Conservation (phyloP, 2,329 filamentous ascomycete species). For the Cladosporium phlei region DNA sequence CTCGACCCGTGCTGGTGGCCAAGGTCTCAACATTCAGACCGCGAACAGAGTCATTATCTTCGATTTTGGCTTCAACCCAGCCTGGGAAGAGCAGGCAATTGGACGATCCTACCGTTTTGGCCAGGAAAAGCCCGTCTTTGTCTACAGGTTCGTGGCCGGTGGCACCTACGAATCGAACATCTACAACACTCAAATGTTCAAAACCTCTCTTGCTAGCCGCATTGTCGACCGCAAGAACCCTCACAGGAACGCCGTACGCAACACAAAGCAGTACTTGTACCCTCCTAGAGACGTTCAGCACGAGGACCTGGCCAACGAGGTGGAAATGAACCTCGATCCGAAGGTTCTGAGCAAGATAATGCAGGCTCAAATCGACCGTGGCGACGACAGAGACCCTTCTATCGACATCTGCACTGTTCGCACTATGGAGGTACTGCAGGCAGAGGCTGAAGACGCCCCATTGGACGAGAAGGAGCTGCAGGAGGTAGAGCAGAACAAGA, state of each 20-base stretch:
- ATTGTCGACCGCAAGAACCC: conserved; percentile 82
- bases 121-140: conserved; percentile 72
- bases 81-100: conserved; percentile 78
- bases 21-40: conserved; percentile 76
- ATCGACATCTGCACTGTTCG: conserved; percentile 27
- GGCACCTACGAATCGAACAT: conserved; percentile 75
- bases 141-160: conserved; percentile 74
- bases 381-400: conserved; percentile 57
- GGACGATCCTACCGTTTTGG: conserved; percentile 82
- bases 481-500: conserved; percentile 26
- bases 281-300: conserved; percentile 50
- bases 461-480: conserved; percentile 29
- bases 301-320: conserved; percentile 44
- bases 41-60: conserved; percentile 85
- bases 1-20: conserved; percentile 74
- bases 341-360: conserved; percentile 59
- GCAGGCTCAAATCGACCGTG: conserved; percentile 49
- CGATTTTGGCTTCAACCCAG: conserved; percentile 76
- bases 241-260: conserved; percentile 58
- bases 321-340: conserved; percentile 51
- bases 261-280: conserved; percentile 52
- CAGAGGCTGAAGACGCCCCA: conserved; percentile 28
- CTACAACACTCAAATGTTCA: conserved; percentile 73
- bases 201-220: conserved; percentile 70
- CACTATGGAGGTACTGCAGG: conserved; percentile 33